These are phyloP conservation scores for Ganoderma multipileum DNA, from an alignment of 1,284 basidiomycete species.

Conservation along the genomic window DNA sequence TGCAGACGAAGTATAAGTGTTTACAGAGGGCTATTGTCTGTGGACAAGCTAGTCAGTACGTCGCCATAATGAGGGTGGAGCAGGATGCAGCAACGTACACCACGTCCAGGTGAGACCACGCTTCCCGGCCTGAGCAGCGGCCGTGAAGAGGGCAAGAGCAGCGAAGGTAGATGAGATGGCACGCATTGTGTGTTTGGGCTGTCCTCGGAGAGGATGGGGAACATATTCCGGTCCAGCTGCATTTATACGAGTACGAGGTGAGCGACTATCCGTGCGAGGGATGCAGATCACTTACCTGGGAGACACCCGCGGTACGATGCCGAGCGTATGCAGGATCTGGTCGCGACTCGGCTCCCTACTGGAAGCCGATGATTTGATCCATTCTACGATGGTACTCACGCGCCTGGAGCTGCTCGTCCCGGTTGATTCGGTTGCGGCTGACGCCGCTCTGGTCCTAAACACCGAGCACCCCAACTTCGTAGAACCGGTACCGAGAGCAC, in stretches of 20 bases:
- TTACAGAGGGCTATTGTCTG: constrained; percentile 7
- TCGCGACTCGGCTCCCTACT: not conserved
- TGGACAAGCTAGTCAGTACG: not conserved
- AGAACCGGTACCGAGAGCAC: not conserved
- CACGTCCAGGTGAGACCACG: constrained; percentile 9
- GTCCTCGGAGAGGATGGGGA: not conserved
- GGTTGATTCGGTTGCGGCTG: not conserved
- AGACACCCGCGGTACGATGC: not conserved
- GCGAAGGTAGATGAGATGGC: constrained; percentile 2
- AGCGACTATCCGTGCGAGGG: not conserved
- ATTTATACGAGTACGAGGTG: constrained; percentile 1
- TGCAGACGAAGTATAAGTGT: too few relatives aligned
- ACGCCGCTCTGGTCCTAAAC: not conserved
- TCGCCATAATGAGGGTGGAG: too few relatives aligned
- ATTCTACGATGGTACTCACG: not conserved
- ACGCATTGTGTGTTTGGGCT: constrained; percentile 3
- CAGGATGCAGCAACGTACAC: not conserved
- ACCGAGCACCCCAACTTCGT: not conserved
- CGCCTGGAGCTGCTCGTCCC: not conserved
- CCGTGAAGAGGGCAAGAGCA: constrained; percentile 8
- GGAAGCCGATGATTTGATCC: not conserved
- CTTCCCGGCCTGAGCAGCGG: constrained; percentile 7
- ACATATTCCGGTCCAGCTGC: not conserved
- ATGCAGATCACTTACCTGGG: not conserved
- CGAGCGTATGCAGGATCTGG: not conserved